Conservation (phyloP, 495 filamentous ascomycete genomes). For the Daldinia childiae region DNA sequence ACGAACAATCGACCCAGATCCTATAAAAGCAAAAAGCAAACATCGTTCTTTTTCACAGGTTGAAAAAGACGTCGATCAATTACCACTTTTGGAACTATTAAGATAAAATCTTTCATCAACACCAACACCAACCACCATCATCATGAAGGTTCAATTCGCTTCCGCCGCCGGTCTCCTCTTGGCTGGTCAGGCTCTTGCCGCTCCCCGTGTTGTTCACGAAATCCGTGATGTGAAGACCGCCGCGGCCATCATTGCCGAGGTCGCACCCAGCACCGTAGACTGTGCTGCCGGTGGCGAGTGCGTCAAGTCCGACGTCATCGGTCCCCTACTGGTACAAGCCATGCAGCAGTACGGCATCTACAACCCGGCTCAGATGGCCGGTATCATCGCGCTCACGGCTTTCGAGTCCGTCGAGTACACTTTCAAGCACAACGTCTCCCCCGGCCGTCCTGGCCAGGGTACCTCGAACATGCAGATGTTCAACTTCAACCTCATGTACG, state of each 20-base stretch:
- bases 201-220: conserved; percentile 18
- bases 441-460: conserved; percentile 74
- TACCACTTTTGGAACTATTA: conserved; percentile 7
- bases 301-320: conserved; percentile 70
- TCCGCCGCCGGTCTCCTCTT: conserved; percentile 39
- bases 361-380: conserved; percentile 66
- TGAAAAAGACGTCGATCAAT: conserved; percentile 33
- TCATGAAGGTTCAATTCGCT: conserved; percentile 41
- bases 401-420: conserved; percentile 75
- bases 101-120: not conserved
- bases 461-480: conserved; percentile 82
- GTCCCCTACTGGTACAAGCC: conserved; percentile 62
- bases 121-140: conserved; percentile 24
- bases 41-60: conserved; percentile 13
- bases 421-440: conserved; percentile 72
- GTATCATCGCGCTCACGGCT: conserved; percentile 68
- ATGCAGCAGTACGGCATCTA: conserved; percentile 67
- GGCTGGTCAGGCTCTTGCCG: conserved; percentile 35
- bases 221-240: conserved; percentile 55
- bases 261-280: conserved; percentile 58
- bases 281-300: conserved; percentile 69
- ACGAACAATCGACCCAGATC: conserved; percentile 12
- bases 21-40: conserved; percentile 16
- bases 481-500: conserved; percentile 70
- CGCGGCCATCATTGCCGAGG: conserved; percentile 56